Base-by-base conservation (phyloP, 768 basidiomycete species). In the Russula sp. region DNA sequence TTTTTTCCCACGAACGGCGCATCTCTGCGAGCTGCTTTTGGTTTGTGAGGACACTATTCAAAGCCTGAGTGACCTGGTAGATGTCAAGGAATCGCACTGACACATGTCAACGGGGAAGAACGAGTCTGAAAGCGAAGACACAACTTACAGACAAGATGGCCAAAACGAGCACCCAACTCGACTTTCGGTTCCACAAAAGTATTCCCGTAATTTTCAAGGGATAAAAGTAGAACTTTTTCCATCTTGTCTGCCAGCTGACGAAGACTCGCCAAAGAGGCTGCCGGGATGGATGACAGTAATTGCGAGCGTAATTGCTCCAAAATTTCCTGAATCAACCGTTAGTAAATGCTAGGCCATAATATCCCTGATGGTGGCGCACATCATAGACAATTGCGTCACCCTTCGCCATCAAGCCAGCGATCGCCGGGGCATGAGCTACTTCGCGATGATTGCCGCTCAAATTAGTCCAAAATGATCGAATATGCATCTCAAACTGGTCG, bases 161-260 rank as follows among this genome's bases (percentile, higher is more conserved):
- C 92, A 72, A 94, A 94, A 36, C 93, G 88, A 44, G 92, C 92
- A 22, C 92, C 91, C 61, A 94, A 78, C 72, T 94, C 93, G 38
- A 94, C 91, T 73, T 93, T 93, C 53, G 92, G 92, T 73, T 92
- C 91, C 46, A 93, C 89, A 75, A 94, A 94, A 18, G 91, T 92
- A 71, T 90, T 89, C 20, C 89, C 90, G 65, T 93, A 94, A 64
- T 82, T 83, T 62, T 91, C 90, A 34, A 94, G 79, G 18, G 93
- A 89, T 55, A 88, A 80, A 50, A 94, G 79, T 22, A 94, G 78
- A 54, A 93, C 89, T 75, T 92, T 92, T 72, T 94, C 92, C 90
- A 94, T 92, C 78, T 93, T 92, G 71, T 90, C 84, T 14, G 93
- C 92, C 59, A 94, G 79, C 72, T 89, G 87, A 42, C 90, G 86